phyloP scores from a whole-genome alignment of 257 asterid species.

The Solanum chilense region DNA sequence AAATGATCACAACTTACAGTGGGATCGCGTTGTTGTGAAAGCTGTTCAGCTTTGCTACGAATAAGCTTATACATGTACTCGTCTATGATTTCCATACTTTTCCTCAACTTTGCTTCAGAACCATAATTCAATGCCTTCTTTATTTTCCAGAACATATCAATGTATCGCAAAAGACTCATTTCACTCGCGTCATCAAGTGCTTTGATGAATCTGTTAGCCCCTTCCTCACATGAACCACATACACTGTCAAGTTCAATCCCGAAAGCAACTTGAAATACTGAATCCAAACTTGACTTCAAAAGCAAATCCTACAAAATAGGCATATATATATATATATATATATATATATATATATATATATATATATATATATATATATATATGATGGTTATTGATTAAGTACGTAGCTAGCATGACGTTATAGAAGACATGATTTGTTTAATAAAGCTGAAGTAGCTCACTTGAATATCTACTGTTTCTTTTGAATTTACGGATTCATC shows the following conservation, averaged over 20 bases:
- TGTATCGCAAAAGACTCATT: slow-evolving; percentile 34
- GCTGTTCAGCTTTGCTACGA: slow-evolving; percentile 29
- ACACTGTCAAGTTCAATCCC: slow-evolving; percentile 50
- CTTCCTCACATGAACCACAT: slow-evolving; percentile 36
- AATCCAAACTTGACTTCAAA: slow-evolving; percentile 43
- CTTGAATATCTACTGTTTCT: slow-evolving; percentile 13
- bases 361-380: too few species aligned
- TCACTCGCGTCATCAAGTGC: slow-evolving; percentile 56
- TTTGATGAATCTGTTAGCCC: slow-evolving; percentile 24
- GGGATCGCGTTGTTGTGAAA: slow-evolving; percentile 1
- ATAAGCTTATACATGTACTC: slow-evolving; percentile 36
- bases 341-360: neutral
- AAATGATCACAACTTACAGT: slow-evolving; percentile 6
- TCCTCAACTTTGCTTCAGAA: slow-evolving; percentile 35
- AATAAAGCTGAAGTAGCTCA: neutral
- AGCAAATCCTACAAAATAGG: slow-evolving; percentile 25
- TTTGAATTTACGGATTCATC: slow-evolving; percentile 10
- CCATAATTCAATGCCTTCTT: slow-evolving; percentile 40
- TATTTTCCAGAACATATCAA: slow-evolving; percentile 43
- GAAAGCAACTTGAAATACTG: slow-evolving; percentile 45
- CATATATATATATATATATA: neutral
- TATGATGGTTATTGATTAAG: neutral
- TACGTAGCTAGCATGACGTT: neutral
- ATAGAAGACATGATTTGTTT: neutral
- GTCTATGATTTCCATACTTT: slow-evolving; percentile 25